Conservation (phyloP, 441 rosid genomes). For the Euphorbia celastroides region DNA sequence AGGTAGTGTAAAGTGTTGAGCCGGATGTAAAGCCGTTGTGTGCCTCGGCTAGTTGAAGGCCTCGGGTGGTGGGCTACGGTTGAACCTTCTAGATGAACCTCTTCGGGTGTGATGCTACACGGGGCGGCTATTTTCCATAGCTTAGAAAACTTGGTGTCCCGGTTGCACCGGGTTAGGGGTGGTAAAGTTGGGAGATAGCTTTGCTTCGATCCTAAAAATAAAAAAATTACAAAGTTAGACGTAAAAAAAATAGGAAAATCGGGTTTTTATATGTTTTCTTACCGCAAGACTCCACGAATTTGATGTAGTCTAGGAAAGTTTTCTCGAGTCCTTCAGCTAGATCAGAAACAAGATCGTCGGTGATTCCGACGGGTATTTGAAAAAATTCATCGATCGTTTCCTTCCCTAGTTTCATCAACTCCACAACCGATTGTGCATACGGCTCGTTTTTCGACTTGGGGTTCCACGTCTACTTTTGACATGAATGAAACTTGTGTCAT, state of each 20-base stretch:
- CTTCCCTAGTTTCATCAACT: constrained; percentile 52
- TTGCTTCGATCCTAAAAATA: constrained; percentile 58
- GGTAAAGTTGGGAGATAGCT: constrained; percentile 77
- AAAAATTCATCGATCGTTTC: constrained; percentile 72
- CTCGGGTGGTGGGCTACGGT: constrained; percentile 58
- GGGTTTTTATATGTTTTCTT: constrained; percentile 7
- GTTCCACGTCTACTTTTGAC: constrained; percentile 97
- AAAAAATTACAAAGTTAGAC: background rate
- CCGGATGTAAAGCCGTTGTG: constrained; percentile 77
- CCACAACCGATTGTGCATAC: constrained; percentile 64
- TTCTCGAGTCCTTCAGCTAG: constrained; percentile 62
- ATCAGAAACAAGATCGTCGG: constrained; percentile 61
- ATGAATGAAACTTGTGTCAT: background rate
- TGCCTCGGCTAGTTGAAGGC: constrained; percentile 81
- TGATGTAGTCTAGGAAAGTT: constrained; percentile 59
- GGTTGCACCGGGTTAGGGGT: constrained; percentile 77
- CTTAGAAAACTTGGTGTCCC: constrained; percentile 56
- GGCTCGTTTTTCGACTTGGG: constrained; percentile 88
- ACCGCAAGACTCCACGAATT: constrained; percentile 80
- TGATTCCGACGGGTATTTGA: constrained; percentile 60
- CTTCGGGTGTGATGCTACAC: constrained; percentile 37
- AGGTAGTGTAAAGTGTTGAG: constrained; percentile 78
- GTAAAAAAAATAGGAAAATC: background rate
- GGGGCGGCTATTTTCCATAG: constrained; percentile 74
- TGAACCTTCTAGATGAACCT: constrained; percentile 16